A percentile compares a stretch with the other conserved stretches of the same genome.
Conservation (phyloP, 257 asterid genomes). For the Ehretia macrophylla region DNA sequence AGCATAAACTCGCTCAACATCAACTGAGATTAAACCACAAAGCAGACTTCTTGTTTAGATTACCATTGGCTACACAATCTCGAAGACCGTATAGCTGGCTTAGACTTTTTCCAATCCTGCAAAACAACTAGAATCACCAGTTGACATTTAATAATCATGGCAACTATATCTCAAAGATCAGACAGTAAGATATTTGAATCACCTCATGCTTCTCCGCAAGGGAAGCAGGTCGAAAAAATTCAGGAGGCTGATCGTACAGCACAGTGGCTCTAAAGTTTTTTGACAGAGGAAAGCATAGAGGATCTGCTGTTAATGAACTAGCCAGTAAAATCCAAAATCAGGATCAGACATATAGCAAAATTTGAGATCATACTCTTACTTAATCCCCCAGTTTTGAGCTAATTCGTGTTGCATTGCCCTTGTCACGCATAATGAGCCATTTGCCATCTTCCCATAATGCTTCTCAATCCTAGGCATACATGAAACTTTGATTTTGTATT, state of each 20-base stretch:
- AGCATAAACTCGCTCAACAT: conserved; percentile 12
- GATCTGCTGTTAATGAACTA: conserved; percentile 6
- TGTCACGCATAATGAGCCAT: conserved; percentile 94
- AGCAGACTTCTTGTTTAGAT: conserved; percentile 15
- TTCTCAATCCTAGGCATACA: conserved; percentile 75
- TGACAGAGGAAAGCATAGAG: conserved; percentile 10
- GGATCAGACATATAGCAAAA: conserved; percentile 1
- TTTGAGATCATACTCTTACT: conserved; percentile 42
- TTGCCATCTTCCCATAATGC: conserved; percentile 79
- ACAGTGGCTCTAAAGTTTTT: conserved; percentile 66
- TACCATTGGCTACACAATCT: conserved; percentile 84
- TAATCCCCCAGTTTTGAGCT: conserved; percentile 88
- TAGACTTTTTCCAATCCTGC: conserved; percentile 66
- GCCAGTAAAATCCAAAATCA: conserved; percentile 7
- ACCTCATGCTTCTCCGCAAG: conserved; percentile 77
- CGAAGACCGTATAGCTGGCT: conserved; percentile 49
- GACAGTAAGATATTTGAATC: conserved; percentile 23
- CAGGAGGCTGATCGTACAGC: conserved; percentile 94
- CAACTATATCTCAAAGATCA: conserved; percentile 21
- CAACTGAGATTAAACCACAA: conserved; percentile 7
- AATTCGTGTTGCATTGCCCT: conserved; percentile 97
- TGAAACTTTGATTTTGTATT: conserved; percentile 12
- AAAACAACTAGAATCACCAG: conserved; percentile 60
- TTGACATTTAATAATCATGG: conserved; percentile 23
- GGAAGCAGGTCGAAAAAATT: conserved; percentile 78